phyloP scores from a whole-genome alignment of 2,329 filamentous ascomycete genomes.

The Grosmannia penicillata region DNA sequence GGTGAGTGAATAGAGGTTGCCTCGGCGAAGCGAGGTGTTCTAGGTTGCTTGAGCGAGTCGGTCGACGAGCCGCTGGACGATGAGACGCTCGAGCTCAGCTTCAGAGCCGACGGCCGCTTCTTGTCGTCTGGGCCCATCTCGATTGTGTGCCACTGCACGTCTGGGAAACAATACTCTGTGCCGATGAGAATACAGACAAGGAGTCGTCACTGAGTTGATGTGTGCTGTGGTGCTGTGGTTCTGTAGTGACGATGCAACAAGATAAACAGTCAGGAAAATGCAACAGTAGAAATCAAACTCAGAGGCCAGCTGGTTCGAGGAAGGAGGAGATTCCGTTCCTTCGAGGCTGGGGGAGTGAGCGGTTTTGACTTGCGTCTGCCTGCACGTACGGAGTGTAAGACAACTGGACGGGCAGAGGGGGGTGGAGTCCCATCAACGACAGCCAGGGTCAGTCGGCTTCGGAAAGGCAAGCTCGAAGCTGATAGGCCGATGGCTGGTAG shows the following conservation, averaged over 20 bases:
- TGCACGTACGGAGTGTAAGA: slow-evolving; percentile 2
- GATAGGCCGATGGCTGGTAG: slow-evolving; percentile 22
- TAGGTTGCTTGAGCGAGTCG: slow-evolving; percentile 48
- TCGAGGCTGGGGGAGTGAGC: slow-evolving; percentile 23
- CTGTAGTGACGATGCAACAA: slow-evolving; percentile 18
- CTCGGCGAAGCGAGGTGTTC: slow-evolving; percentile 68
- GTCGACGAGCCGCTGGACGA: slow-evolving; percentile 36
- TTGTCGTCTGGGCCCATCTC: slow-evolving; percentile 27
- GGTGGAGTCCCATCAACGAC: slow-evolving; percentile 14
- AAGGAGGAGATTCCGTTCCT: slow-evolving; percentile 16
- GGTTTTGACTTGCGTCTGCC: slow-evolving; percentile 36
- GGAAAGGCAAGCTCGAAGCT: slow-evolving; percentile 16
- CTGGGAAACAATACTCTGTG: too few species aligned
- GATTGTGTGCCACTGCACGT: too few species aligned
- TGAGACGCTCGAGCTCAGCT: slow-evolving; percentile 34
- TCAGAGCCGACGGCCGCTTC: slow-evolving; percentile 41
- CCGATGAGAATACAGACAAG: too few species aligned
- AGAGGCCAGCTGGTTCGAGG: slow-evolving; percentile 44
- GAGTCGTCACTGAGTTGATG: too few species aligned
- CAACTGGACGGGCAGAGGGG: slow-evolving; percentile 20
- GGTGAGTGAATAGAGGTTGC: slow-evolving; percentile 68
- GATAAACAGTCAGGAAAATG: slow-evolving; percentile 18
- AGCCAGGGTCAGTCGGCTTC: slow-evolving; percentile 22
- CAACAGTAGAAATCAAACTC: slow-evolving; percentile 18
- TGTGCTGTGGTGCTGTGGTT: too few species aligned